phyloP scores from a whole-genome alignment of 2,329 filamentous ascomycete genomes.

The Aspergillus tubingensis region DNA sequence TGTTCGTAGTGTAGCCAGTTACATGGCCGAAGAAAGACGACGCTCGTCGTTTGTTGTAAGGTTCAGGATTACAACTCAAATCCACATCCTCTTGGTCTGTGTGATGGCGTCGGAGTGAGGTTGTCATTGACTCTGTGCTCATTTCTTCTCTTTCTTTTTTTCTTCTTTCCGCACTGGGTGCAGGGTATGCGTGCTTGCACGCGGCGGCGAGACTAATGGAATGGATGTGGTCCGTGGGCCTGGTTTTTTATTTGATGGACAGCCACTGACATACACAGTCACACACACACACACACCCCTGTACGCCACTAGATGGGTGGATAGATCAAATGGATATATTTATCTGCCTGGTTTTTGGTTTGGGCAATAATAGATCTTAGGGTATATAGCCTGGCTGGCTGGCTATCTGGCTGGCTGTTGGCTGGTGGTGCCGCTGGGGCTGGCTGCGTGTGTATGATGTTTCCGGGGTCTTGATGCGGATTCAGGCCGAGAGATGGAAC shows the following conservation, averaged over 20 bases:
- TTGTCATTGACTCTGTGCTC: conserved; percentile 3
- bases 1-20: not conserved
- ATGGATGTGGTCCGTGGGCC: not conserved
- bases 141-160: not conserved
- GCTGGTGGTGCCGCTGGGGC: not conserved
- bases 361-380: not conserved
- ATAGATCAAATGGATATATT: not conserved
- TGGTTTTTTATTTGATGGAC: not conserved
- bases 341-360: not conserved
- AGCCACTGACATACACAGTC: too few species aligned
- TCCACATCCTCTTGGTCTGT: not conserved
- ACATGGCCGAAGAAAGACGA: not conserved
- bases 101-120: not conserved
- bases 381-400: not conserved
- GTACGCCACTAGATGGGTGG: not conserved
- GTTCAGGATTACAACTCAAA: not conserved
- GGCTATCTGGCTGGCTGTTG: not conserved
- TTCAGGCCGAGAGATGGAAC: not conserved
- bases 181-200: not conserved
- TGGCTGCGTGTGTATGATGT: not conserved
- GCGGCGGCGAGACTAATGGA: not conserved
- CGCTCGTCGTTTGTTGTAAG: not conserved
- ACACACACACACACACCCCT: not conserved
- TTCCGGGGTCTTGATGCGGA: not conserved
- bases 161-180: too few species aligned